Conservation (phyloP, 2,329 filamentous ascomycete species). For the Mollisia scopiformis region DNA sequence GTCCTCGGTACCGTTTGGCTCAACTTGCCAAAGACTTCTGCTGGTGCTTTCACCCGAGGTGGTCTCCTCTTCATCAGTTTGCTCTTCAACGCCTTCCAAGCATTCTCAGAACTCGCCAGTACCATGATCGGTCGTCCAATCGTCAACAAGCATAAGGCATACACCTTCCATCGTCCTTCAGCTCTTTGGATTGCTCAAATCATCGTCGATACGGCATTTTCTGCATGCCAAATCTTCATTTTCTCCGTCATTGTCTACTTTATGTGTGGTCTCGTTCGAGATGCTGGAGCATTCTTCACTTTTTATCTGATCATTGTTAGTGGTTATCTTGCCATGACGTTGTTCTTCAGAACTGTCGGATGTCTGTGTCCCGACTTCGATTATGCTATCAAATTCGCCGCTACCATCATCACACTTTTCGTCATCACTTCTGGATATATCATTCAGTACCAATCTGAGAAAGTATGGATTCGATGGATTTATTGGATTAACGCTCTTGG, state of each 20-base stretch:
- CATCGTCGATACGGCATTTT: slow-evolving; percentile 75
- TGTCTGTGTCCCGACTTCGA: slow-evolving; percentile 81
- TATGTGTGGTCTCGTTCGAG: slow-evolving; percentile 70
- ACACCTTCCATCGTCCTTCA: slow-evolving; percentile 80
- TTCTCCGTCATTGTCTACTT: slow-evolving; percentile 81
- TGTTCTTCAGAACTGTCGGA: slow-evolving; percentile 77
- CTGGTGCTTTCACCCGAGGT: slow-evolving; percentile 78
- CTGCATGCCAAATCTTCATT: slow-evolving; percentile 69
- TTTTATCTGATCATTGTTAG: slow-evolving; percentile 73
- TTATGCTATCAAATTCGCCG: slow-evolving; percentile 81
- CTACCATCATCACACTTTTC: slow-evolving; percentile 79
- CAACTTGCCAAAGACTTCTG: slow-evolving; percentile 64
- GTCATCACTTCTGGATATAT: slow-evolving; percentile 82
- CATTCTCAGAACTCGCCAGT: slow-evolving; percentile 75
- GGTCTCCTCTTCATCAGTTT: slow-evolving; percentile 81
- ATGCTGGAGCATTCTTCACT: slow-evolving; percentile 77
- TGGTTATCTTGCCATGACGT: slow-evolving; percentile 72
- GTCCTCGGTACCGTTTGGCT: slow-evolving; percentile 81
- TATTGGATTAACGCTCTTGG: slow-evolving; percentile 78
- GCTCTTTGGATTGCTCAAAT: slow-evolving; percentile 86
- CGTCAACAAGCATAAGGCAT: slow-evolving; percentile 83
- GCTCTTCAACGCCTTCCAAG: slow-evolving; percentile 86
- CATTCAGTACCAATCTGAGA: slow-evolving; percentile 76
- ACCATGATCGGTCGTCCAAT: slow-evolving; percentile 79
- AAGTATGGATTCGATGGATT: slow-evolving; percentile 80